phyloP scores from a whole-genome alignment of 192 early-diverging fungal species.

The Backusella mclennaniae region DNA sequence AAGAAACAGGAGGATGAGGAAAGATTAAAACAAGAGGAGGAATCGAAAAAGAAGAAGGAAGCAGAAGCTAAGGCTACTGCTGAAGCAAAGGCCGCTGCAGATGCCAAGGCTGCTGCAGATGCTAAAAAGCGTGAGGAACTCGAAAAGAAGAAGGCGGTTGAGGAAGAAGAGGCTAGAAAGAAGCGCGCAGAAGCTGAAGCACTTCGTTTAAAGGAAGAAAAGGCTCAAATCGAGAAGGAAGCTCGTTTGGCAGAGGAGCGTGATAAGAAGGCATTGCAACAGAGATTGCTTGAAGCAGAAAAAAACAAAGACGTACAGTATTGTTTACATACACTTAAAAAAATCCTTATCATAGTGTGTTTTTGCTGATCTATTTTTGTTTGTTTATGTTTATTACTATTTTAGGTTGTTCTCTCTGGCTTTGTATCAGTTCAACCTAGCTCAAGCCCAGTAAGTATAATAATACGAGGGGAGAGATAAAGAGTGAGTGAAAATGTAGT shows the following conservation, averaged over 20 bases:
- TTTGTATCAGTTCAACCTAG: slow-evolving; percentile 26
- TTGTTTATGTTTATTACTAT: neutral
- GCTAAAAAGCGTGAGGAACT: neutral
- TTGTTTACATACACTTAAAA: neutral
- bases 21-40: slow-evolving; percentile 26
- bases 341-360: neutral
- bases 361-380: neutral
- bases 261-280: slow-evolving; percentile 10
- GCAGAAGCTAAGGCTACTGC: neutral
- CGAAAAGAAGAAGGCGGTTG: slow-evolving; percentile 35
- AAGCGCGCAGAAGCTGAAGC: slow-evolving; percentile 14
- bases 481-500: neutral
- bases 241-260: slow-evolving; percentile 1
- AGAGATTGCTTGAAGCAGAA: slow-evolving; percentile 38
- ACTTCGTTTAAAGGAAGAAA: slow-evolving; percentile 37
- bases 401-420: slow-evolving; percentile 19
- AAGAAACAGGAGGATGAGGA: slow-evolving; percentile 31
- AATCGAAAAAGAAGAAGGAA: slow-evolving; percentile 22
- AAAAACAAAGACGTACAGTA: slow-evolving; percentile 42
- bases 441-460: slow-evolving; percentile 24
- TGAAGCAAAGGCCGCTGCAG: slow-evolving; percentile 5
- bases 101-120: slow-evolving; percentile 8
- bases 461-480: neutral
- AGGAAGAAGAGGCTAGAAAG: slow-evolving; percentile 40
- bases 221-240: slow-evolving; percentile 12